Conservation (phyloP, 83 land plant species). For the Thuja plicata region DNA sequence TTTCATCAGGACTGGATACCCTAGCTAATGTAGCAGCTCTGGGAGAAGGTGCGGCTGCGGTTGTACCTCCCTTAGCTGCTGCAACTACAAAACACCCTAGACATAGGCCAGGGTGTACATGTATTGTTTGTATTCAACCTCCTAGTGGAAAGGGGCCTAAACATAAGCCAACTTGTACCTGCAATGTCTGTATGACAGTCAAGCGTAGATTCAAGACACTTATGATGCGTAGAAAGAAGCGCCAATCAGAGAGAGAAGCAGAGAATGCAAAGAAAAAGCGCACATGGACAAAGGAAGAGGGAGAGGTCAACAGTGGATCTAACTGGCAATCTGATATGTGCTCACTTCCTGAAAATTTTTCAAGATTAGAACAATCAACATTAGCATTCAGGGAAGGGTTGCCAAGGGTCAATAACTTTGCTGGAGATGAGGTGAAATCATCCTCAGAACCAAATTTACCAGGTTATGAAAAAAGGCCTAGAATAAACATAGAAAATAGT, state of each 20-base stretch:
- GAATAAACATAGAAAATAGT: slow-evolving; percentile 7
- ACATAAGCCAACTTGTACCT: slow-evolving; percentile 59
- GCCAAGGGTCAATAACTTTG: background rate
- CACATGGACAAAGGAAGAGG: slow-evolving; percentile 20
- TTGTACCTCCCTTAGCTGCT: slow-evolving; percentile 34
- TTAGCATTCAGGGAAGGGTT: slow-evolving; percentile 6
- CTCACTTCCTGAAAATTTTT: slow-evolving; percentile 14
- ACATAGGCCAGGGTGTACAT: slow-evolving; percentile 73
- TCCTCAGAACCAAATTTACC: background rate
- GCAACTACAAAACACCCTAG: slow-evolving; percentile 76
- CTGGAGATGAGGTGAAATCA: slow-evolving; percentile 6
- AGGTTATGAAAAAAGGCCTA: slow-evolving; percentile 4
- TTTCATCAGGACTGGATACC: slow-evolving; percentile 45
- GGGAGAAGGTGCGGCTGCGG: slow-evolving; percentile 42
- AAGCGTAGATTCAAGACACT: slow-evolving; percentile 61
- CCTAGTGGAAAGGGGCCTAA: slow-evolving; percentile 82
- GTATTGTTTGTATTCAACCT: slow-evolving; percentile 85
- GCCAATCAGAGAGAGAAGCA: slow-evolving; percentile 55
- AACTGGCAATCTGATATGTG: slow-evolving; percentile 8
- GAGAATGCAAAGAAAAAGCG: slow-evolving; percentile 45
- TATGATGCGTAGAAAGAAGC: slow-evolving; percentile 58
- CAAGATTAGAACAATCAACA: background rate
- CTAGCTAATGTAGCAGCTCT: slow-evolving; percentile 63
- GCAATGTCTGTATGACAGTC: slow-evolving; percentile 60
- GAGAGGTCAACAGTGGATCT: slow-evolving; percentile 21